Evolutionary conservation across 208 protist species (phyloP).

Genomic region (Crithidia expoeki): DNA sequence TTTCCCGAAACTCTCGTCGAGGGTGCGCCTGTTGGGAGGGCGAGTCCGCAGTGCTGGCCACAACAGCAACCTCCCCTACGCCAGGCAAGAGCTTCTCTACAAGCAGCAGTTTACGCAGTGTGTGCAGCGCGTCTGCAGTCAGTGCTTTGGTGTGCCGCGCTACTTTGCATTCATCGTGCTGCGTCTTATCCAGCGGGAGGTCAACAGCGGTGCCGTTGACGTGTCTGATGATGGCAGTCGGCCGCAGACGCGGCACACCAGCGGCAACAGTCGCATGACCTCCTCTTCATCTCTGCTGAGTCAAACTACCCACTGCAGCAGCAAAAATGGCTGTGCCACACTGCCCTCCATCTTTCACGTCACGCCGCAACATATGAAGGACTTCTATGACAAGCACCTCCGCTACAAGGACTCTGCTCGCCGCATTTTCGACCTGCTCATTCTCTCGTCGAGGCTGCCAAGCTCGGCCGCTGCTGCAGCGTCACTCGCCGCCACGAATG

Average conservation of each 20-base stretch:
- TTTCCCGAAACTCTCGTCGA: constrained; percentile 47
- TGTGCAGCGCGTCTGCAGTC: constrained; percentile 74
- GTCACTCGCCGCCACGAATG: constrained; percentile 18
- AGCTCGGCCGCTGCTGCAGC: constrained; percentile 22
- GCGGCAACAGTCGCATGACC: constrained; percentile 20
- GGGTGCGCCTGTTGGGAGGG: constrained; percentile 42
- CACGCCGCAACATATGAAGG: constrained; percentile 63
- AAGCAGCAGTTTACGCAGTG: constrained; percentile 58
- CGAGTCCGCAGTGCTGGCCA: constrained; percentile 25
- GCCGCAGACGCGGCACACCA: constrained; percentile 10
- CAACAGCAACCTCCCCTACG: constrained; percentile 32
- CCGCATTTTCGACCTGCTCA: constrained; percentile 82
- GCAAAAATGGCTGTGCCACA: constrained; percentile 4
- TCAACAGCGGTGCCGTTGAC: constrained; percentile 12
- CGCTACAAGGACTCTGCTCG: constrained; percentile 67
- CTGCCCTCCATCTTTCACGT: constrained; percentile 34
- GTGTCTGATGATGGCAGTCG: constrained; percentile 1
- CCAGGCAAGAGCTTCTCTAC: constrained; percentile 69
- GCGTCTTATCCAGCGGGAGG: constrained; percentile 53
- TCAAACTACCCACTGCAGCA: constrained; percentile 25
- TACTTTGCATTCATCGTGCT: constrained; percentile 85
- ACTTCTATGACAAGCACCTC: constrained; percentile 82
- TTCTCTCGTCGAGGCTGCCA: constrained; percentile 54
- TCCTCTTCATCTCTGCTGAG: constrained; percentile 37
- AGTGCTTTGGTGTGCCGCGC: constrained; percentile 83